Conservation (phyloP, 805 yeast species). For the Ogataea nakhonphanomensis region DNA sequence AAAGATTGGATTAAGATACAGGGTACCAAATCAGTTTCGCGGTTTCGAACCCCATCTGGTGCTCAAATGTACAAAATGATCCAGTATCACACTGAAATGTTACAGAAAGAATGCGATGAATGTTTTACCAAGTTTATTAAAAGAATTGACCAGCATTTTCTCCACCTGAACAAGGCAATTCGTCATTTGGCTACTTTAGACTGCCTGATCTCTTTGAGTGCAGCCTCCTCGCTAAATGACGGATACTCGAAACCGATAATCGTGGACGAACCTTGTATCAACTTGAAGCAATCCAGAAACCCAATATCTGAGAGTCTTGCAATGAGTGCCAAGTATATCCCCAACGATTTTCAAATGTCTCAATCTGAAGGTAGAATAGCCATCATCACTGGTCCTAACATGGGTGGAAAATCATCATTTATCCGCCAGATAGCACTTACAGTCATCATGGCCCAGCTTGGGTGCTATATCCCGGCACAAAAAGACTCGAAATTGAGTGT, state of each 20-base stretch:
- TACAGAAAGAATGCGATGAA: slow-evolving; percentile 43
- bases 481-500: slow-evolving; percentile 47
- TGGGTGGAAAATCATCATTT: slow-evolving; percentile 84
- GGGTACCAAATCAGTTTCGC: slow-evolving; percentile 61
- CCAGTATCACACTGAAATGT: slow-evolving; percentile 58
- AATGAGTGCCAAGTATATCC: slow-evolving; percentile 43
- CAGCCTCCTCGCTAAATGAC: slow-evolving; percentile 47
- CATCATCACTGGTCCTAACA: slow-evolving; percentile 80
- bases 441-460: slow-evolving; percentile 73
- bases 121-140: slow-evolving; percentile 43
- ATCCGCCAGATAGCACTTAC: slow-evolving; percentile 71
- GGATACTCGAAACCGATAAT: slow-evolving; percentile 51
- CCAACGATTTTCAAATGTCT: slow-evolving; percentile 59
- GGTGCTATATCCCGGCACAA: slow-evolving; percentile 76
- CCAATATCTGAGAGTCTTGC: slow-evolving; percentile 30
- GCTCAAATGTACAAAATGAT: slow-evolving; percentile 47
- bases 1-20: slow-evolving; percentile 72
- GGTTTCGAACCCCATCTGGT: slow-evolving; percentile 68
- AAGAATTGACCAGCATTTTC: slow-evolving; percentile 37
- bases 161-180: slow-evolving; percentile 41
- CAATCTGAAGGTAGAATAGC: slow-evolving; percentile 47
- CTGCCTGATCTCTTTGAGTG: slow-evolving; percentile 63
- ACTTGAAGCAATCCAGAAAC: slow-evolving; percentile 50
- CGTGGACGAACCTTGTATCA: slow-evolving; percentile 44
- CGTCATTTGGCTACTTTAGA: slow-evolving; percentile 54